Evolutionary conservation across 768 basidiomycete species (phyloP).

Genomic region (Galerina marginata): DNA sequence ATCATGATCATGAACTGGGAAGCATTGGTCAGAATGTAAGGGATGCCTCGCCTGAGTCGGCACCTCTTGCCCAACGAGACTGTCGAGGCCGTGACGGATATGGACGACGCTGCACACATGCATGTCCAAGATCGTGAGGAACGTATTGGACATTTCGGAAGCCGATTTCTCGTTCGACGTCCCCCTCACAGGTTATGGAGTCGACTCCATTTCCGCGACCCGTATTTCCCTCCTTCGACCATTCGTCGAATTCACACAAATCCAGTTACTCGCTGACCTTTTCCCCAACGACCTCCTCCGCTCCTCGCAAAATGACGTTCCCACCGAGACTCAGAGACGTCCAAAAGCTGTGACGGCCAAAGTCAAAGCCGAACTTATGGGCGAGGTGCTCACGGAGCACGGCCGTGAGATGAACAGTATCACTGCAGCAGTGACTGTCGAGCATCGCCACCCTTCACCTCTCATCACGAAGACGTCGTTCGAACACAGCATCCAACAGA

Average conservation of each 20-base stretch:
- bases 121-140: slow-evolving; percentile 16
- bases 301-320: slow-evolving; percentile 1
- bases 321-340: not conserved
- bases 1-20: too few relatives aligned
- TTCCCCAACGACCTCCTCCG: slow-evolving; percentile 31
- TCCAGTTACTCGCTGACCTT: slow-evolving; percentile 41
- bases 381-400: slow-evolving; percentile 15
- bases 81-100: not conserved
- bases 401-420: not conserved
- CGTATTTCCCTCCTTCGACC: slow-evolving; percentile 39
- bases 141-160: slow-evolving; percentile 34
- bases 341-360: slow-evolving; percentile 8
- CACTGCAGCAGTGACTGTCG: not conserved
- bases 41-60: slow-evolving; percentile 21
- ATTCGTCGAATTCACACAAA: slow-evolving; percentile 35
- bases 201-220: slow-evolving; percentile 47
- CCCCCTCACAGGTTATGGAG: slow-evolving; percentile 46
- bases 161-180: slow-evolving; percentile 41
- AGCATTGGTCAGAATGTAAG: slow-evolving; percentile 26
- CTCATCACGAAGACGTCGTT: slow-evolving; percentile 18
- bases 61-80: slow-evolving; percentile 19
- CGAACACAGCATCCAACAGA: slow-evolving; percentile 37
- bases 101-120: slow-evolving; percentile 13
- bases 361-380: slow-evolving; percentile 18
- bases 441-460: not conserved